Base-by-base conservation (phyloP, 2,329 filamentous ascomycete species). In the Exophiala alcalophila region DNA sequence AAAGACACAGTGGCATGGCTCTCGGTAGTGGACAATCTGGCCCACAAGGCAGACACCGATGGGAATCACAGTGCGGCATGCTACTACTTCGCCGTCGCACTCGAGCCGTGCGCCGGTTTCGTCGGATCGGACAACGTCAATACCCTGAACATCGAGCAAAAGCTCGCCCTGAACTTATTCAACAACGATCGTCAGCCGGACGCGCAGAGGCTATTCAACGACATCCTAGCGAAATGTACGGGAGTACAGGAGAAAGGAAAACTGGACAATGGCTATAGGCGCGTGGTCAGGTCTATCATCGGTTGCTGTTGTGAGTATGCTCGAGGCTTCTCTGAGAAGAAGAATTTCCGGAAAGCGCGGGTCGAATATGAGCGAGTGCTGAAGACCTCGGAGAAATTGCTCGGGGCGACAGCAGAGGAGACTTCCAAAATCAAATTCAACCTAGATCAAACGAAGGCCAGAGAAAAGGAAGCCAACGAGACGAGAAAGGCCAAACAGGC, bases 151-250 rank as follows among this genome's bases (percentile, higher is more conserved):
- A 33, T 33, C 18, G 30, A 33, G 15, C 30, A 33, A 18, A 15
- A 11, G 7, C 30, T 33, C 6, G 30, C 30, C 7, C 30, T 16
- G 15, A 33, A 33, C 18, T 18, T 33, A 11, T 33, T 33, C 16
- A 16, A 33, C 30, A 18, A 33, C 18, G 16, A 33, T 16, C 30
- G 30, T 6, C 30, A 33, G 30, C 6, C n/a, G 4, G 30, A 33
- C n/a, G 30, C 30, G 7, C 8, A 16, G 12, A 33, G n/a, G 18
- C n/a, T 33, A 16, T 33, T 33, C 18, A 33, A 33, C n/a, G 30
- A 33, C 15, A 33, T 33, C 20, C 30, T 33, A 6, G 30, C 15
- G 12, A 15, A 33, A 33, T 33, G 30, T 20, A 18, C 30, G 11
- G 10, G 20, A 33, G 12, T 33, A 11, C 14, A 15, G 7, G 15